phyloP scores from a whole-genome alignment of 441 rosid species.

The Populus hybrid region DNA sequence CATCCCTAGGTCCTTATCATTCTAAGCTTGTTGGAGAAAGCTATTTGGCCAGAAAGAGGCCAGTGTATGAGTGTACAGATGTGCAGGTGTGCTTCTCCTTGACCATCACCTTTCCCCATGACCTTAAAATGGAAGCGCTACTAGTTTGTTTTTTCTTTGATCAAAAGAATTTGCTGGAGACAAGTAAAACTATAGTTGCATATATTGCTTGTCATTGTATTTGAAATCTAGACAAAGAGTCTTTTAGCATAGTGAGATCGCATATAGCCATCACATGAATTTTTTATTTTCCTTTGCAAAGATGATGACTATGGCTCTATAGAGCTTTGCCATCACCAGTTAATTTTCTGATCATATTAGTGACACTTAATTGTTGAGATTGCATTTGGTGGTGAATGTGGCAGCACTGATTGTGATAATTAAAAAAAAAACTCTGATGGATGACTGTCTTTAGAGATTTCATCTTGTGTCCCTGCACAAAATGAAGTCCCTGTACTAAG shows the following conservation, averaged over 20 bases:
- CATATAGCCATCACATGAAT: neutral
- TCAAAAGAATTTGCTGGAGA: neutral
- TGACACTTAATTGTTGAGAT: neutral
- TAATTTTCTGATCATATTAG: neutral
- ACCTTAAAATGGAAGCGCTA: neutral
- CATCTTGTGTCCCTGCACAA: neutral
- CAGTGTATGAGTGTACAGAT: conserved; percentile 82
- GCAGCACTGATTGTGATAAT: neutral
- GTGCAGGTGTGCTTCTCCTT: conserved; percentile 60
- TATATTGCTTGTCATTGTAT: neutral
- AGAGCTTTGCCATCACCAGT: neutral
- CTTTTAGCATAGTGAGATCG: neutral
- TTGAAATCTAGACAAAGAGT: neutral
- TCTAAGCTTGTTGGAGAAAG: conserved; percentile 96
- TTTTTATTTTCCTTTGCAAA: neutral
- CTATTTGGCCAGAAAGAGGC: conserved; percentile 85
- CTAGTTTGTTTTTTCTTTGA: neutral
- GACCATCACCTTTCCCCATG: neutral
- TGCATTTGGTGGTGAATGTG: neutral
- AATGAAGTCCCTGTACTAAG: neutral
- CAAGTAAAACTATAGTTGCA: neutral
- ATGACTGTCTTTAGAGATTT: neutral
- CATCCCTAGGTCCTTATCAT: conserved; percentile 72
- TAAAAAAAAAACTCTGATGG: neutral
- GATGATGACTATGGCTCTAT: neutral